Evolutionary conservation across 1,284 basidiomycete genomes (phyloP).

Genomic region (Papiliotrema terrestris): DNA sequence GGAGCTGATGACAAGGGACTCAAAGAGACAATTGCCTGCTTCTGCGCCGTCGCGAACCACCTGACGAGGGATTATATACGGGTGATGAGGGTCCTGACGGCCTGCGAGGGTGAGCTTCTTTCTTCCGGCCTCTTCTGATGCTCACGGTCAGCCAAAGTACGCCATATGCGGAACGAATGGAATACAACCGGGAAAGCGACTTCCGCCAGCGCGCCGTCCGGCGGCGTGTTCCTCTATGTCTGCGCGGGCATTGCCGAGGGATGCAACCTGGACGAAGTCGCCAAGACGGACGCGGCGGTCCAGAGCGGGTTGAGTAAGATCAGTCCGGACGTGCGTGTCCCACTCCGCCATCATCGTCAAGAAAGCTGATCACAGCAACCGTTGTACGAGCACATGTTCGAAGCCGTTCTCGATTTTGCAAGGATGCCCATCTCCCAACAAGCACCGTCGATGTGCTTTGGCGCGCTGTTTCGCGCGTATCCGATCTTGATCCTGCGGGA

Average conservation of each 20-base stretch:
- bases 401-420: slow-evolving; percentile 57
- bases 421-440: slow-evolving; percentile 27
- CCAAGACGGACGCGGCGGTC: slow-evolving; percentile 47
- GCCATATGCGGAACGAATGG: slow-evolving; percentile 16
- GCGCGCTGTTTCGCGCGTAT: slow-evolving; percentile 86
- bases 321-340: slow-evolving; percentile 53
- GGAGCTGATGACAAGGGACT: slow-evolving; percentile 57
- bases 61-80: slow-evolving; percentile 80
- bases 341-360: neutral
- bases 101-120: slow-evolving; percentile 65
- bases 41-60: slow-evolving; percentile 76
- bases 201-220: slow-evolving; percentile 10
- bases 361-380: slow-evolving; percentile 33
- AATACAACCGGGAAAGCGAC: slow-evolving; percentile 1
- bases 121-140: neutral
- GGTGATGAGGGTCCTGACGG: slow-evolving; percentile 72
- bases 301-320: slow-evolving; percentile 60
- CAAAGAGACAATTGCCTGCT: slow-evolving; percentile 86
- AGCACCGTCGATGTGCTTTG: slow-evolving; percentile 64
- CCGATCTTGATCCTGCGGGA: slow-evolving; percentile 81
- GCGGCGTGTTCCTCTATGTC: slow-evolving; percentile 67
- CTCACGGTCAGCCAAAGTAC: slow-evolving; percentile 18
- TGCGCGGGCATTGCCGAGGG: slow-evolving; percentile 80
- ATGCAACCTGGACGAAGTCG: slow-evolving; percentile 77
- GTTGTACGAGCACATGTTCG: slow-evolving; percentile 77